Base-by-base conservation (phyloP, 1,284 basidiomycete genomes). In the Tetrapyrgos nigripes region DNA sequence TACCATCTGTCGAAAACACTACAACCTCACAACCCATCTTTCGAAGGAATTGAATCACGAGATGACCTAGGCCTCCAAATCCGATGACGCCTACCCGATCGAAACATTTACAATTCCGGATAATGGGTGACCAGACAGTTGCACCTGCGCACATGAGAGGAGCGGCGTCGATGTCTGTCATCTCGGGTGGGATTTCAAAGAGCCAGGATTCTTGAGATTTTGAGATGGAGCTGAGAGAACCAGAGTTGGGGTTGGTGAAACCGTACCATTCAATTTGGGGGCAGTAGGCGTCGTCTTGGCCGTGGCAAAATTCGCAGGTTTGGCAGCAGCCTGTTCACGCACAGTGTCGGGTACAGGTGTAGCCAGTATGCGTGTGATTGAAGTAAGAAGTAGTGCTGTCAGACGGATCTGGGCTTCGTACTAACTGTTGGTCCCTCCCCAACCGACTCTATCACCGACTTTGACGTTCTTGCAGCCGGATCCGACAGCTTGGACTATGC, bases 1-100 rank as follows among this genome's bases (percentile, higher is more conserved):
- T 72, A 48, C 77, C 69, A 37, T 80, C 80, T 63, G 84, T 83
- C 17, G 84, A 83, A 74, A 88, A 84, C 45, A 83, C 86, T 53
- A 79, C 81, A 4, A 88, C 85, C 61, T 87, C 81, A 10, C 85
- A 84, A 13, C 83, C 83, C 63, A 85, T 73, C n/a, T 82, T 80
- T 40, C 73, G 70, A 45, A 77, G 83, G 66, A 85, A 84, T 57
- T 83, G 73, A 46, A 84, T 78, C 56, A 77, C 83, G 62, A 79
- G 80, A 68, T 82, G 79, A 19, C 79, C 79, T 4, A 86, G 73
- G 31, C 84, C 85, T 57, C 84, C 84, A 52, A 86, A 78, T 47
- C 87, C 87, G 65, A 88, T 76, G 54, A 89, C 77, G 44, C 84
- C 87, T 59, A 89, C 85, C 62, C 83, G 84, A 24, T 86, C 86